These are phyloP conservation scores for Cerrena zonata DNA, from an alignment of 1,284 basidiomycete genomes.

Conservation along the genomic window DNA sequence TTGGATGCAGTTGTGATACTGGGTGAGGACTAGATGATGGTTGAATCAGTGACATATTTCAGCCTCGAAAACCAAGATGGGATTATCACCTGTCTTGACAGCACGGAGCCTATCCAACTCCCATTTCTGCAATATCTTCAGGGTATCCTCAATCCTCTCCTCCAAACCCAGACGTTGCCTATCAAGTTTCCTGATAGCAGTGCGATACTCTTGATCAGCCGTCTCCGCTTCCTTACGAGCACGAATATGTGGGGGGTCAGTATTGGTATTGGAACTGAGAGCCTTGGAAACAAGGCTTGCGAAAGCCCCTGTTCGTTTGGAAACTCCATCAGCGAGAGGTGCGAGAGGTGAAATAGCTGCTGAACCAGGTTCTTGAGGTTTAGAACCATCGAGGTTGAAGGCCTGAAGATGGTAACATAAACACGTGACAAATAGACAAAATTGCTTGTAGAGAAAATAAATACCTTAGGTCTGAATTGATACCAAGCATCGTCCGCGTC, in stretches of 20 bases:
- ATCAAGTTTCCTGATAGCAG: constrained; percentile 73
- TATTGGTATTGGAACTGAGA: constrained; percentile 43
- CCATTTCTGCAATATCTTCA: constrained; percentile 78
- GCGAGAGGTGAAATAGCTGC: constrained; percentile 26
- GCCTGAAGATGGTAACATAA: constrained; percentile 38
- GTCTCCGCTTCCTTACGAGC: constrained; percentile 72
- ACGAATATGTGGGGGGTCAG: constrained; percentile 62
- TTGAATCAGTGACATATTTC: too few species aligned
- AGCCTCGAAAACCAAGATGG: constrained; percentile 14
- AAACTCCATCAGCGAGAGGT: constrained; percentile 49
- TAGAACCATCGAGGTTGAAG: constrained; percentile 51
- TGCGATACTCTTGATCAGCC: constrained; percentile 72
- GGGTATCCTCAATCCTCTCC: constrained; percentile 75
- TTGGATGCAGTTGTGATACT: constrained; percentile 75
- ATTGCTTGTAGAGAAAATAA: constrained; percentile 11
- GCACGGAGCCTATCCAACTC: constrained; percentile 77
- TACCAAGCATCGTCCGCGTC: constrained; percentile 70
- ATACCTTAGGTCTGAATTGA: constrained; percentile 72
- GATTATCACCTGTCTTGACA: constrained; percentile 79
- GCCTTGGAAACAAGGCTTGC: constrained; percentile 72
- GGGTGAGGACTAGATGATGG: constrained; percentile 55
- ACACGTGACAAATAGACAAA: constrained; percentile 1
- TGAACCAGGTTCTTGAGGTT: constrained; percentile 27
- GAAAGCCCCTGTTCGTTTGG: constrained; percentile 63
- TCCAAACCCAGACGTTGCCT: constrained; percentile 76